Conservation (phyloP, 768 basidiomycete species). For the Calocybe gangraenosa region DNA sequence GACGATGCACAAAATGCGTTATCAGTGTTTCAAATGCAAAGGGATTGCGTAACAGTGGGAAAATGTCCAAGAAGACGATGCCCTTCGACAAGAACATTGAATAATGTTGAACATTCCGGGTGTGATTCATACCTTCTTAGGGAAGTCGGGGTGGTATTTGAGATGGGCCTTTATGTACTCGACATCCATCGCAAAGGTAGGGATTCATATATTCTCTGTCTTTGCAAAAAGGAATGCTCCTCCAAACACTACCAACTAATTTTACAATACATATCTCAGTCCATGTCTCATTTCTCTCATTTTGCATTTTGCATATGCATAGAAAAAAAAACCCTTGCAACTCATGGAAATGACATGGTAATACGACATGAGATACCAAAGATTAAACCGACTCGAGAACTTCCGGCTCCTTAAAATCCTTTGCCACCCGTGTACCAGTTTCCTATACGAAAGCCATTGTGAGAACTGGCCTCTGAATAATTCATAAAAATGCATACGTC, state of each 20-base stretch:
- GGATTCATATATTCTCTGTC: not conserved
- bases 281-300: slow-evolving; percentile 10
- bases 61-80: slow-evolving; percentile 90
- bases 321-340: slow-evolving; percentile 23
- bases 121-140: slow-evolving; percentile 65
- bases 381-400: slow-evolving; percentile 86
- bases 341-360: slow-evolving; percentile 30
- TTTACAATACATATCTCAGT: not conserved
- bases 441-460: slow-evolving; percentile 47
- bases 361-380: slow-evolving; percentile 27
- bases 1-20: slow-evolving; percentile 81
- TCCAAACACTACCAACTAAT: too few relatives aligned
- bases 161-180: slow-evolving; percentile 63
- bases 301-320: slow-evolving; percentile 18
- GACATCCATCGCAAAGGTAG: slow-evolving; percentile 63
- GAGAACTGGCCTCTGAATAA: too few relatives aligned
- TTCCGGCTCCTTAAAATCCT: slow-evolving; percentile 98
- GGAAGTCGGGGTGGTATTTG: slow-evolving; percentile 70
- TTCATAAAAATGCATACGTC: slow-evolving; percentile 61
- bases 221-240: too few relatives aligned
- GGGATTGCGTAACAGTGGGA: slow-evolving; percentile 87
- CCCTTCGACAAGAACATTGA: slow-evolving; percentile 48
- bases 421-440: slow-evolving; percentile 89
- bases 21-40: slow-evolving; percentile 86
- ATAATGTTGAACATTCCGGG: not conserved